Conservation (phyloP, 305 asterid species). For the Ilex paraguariensis region DNA sequence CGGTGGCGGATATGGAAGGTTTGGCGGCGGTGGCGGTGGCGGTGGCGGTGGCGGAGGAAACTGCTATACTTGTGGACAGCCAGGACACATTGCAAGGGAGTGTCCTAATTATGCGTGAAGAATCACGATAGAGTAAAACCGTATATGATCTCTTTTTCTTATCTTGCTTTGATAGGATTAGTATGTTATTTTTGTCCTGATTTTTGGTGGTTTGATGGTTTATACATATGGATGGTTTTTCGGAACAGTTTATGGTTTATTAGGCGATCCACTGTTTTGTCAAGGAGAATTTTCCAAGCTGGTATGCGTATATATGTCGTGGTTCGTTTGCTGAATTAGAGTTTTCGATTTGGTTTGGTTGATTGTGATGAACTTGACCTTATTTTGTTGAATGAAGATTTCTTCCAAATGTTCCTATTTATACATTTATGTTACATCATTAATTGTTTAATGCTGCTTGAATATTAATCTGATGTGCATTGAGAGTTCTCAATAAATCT, state of each 20-base stretch:
- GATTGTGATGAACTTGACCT: too few relatives aligned
- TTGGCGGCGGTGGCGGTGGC: constrained; percentile 13
- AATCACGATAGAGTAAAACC: too few relatives aligned
- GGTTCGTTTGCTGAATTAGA: constrained; percentile 4
- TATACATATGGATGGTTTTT: constrained; percentile 14
- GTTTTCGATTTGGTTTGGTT: too few relatives aligned
- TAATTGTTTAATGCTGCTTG: too few relatives aligned
- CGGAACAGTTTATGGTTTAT: constrained; percentile 11
- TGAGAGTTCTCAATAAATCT: too few relatives aligned
- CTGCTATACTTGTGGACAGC: constrained; percentile 55
- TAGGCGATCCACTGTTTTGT: constrained; percentile 16
- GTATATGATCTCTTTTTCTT: neutral
- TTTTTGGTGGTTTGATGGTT: constrained; percentile 2
- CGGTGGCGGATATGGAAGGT: constrained; percentile 14
- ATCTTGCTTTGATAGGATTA: constrained; percentile 4
- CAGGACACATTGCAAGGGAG: constrained; percentile 70
- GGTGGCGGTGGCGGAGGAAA: constrained; percentile 27
- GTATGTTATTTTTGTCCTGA: neutral
- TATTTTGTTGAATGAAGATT: too few relatives aligned
- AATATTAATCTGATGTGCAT: too few relatives aligned
- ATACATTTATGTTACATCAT: too few relatives aligned
- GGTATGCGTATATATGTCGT: constrained; percentile 10
- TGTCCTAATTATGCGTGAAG: constrained; percentile 20
- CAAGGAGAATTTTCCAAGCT: constrained; percentile 2
- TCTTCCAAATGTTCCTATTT: too few relatives aligned